A percentile compares a stretch with the other conserved stretches of the same genome.
Evolutionary conservation across 1,284 basidiomycete genomes (phyloP).

Genomic region (Sanghuangporus baumii): DNA sequence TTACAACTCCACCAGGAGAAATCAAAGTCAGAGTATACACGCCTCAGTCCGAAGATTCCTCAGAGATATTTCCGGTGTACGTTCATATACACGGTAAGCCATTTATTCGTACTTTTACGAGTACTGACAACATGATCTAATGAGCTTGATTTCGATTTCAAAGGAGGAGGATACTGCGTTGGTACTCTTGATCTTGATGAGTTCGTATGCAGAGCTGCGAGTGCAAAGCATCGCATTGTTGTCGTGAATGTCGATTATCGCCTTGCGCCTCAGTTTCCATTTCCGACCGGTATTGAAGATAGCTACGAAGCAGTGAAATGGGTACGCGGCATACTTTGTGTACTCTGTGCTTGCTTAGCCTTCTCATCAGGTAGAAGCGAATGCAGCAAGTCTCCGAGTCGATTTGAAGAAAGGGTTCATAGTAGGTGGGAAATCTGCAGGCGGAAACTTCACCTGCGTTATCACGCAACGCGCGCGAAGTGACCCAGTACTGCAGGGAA

Average conservation of each 20-base stretch:
- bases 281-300: constrained; percentile 34
- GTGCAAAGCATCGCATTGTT: constrained; percentile 19
- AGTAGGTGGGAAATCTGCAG: constrained; percentile 25
- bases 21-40: constrained; percentile 12
- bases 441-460: constrained; percentile 21
- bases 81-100: constrained; percentile 9
- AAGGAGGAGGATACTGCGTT: constrained; percentile 12
- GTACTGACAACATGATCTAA: not conserved
- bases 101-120: not conserved
- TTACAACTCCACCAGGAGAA: constrained; percentile 5
- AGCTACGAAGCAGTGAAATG: constrained; percentile 31
- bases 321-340: constrained; percentile 18
- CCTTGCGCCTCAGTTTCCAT: constrained; percentile 35
- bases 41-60: not conserved
- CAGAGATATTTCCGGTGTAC: constrained; percentile 8
- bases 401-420: constrained; percentile 21
- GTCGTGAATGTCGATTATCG: constrained; percentile 23
- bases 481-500: constrained; percentile 17
- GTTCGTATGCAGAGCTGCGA: constrained; percentile 17
- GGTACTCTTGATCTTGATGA: constrained; percentile 22
- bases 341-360: not conserved
- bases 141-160: not conserved
- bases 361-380: not conserved
- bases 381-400: constrained; percentile 9
- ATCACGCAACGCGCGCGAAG: constrained; percentile 21